Evolutionary conservation across 1,284 basidiomycete species (phyloP), one percentile per base, ranked within the genome.

Genomic region (Schizophyllum amplum): DNA sequence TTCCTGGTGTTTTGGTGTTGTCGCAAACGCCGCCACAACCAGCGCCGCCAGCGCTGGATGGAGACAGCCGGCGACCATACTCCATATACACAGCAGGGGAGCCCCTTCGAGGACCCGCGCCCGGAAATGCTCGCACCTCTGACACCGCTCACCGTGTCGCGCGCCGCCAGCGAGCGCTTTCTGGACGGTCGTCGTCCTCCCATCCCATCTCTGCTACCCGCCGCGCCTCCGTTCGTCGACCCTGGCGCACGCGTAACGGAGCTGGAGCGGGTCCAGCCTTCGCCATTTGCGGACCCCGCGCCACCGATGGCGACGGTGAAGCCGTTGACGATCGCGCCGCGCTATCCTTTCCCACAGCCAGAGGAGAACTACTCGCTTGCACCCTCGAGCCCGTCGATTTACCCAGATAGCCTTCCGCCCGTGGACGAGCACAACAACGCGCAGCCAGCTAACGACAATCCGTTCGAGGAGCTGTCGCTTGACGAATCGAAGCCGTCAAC

Each of bases 321-420:
- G 21, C 49, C 48, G 1, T 52, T 63, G 13, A 57, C 59, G 17
- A 60, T 65, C 52, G 64, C 64, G 23, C 33, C 33, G 4, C 33
- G 33, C 33, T 42, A 42, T 42, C 13, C 33, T 2, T 3, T 42
- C 33, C 33, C 33, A 17, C 33, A 42, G 17, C 4, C 33, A 42
- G 33, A 42, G 33, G 61, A 60, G 42, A 42, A 56, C 55, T 56
- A 55, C 5, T 64, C 59, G 25, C 63, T 69, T 56, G 71, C 74
- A 11, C 73, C 69, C 47, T 83, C 82, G 4, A 81, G 74, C 55
- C 81, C 81, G 22, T 84, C 83, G 0, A 72, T 84, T 55, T 84
- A 84, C 66, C 80, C 82, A 11, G 72, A 79, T 1, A 79, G 76
- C 48, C 66, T 81, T 5, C 71, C 74, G n/a, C 67, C 71, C 1